These are phyloP conservation scores for Phoma herbarum DNA, from an alignment of 2,329 filamentous ascomycete species.

Conservation along the genomic window DNA sequence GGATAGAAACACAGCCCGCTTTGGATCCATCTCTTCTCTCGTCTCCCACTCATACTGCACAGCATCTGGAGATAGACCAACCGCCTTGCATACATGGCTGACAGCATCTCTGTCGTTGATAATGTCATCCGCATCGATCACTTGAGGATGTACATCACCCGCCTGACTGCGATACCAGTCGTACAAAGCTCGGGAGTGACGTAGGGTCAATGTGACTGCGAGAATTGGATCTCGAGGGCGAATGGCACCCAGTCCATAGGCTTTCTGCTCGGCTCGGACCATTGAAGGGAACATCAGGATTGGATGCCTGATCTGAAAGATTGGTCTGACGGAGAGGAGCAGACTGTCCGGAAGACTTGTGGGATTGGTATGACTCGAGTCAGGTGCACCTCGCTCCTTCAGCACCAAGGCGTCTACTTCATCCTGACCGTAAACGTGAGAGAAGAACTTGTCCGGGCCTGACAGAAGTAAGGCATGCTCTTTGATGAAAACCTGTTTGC, in stretches of 20 bases:
- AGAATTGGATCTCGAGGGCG: background rate
- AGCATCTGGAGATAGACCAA: background rate
- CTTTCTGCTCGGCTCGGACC: background rate
- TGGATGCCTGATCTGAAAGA: background rate
- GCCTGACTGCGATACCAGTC: background rate
- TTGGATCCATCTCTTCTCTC: background rate
- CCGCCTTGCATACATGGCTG: background rate
- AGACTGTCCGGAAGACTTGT: background rate
- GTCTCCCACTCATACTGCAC: background rate
- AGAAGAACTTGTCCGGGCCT: background rate
- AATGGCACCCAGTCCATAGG: background rate
- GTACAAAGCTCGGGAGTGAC: background rate
- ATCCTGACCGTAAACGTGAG: background rate
- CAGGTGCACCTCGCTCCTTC: background rate
- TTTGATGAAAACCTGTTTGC: background rate
- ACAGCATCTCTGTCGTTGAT: background rate
- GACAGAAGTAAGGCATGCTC: background rate
- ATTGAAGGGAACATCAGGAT: background rate
- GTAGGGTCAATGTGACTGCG: background rate
- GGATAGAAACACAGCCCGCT: background rate
- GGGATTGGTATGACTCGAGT: background rate
- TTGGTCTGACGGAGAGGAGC: background rate
- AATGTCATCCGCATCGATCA: background rate
- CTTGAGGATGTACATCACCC: background rate
- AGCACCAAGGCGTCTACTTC: background rate